Percentiles rank a stretch among this genome's conserved stretches.
These are phyloP conservation scores for Globisporangium takayamanum DNA, from an alignment of 352 stramenopile genomes.

Conservation along the genomic window DNA sequence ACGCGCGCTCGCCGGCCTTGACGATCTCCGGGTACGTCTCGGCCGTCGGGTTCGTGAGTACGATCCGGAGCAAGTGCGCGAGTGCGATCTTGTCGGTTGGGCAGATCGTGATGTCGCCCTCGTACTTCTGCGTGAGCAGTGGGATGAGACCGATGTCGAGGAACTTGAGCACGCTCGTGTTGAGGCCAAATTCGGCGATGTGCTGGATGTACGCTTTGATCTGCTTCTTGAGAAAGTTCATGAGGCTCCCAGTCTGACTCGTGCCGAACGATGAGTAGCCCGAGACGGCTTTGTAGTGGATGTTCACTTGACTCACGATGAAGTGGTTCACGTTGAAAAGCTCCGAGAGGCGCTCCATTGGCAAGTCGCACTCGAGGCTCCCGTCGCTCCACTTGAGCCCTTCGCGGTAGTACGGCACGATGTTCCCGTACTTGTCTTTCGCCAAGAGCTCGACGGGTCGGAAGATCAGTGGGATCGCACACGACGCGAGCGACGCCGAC, in stretches of 20 bases:
- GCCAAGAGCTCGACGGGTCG: constrained; percentile 92
- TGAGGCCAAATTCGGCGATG: constrained; percentile 78
- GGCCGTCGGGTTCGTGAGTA: constrained; percentile 75
- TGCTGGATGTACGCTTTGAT: constrained; percentile 90
- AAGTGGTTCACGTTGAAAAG: constrained; percentile 99
- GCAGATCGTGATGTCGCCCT: constrained; percentile 97
- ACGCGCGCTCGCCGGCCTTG: constrained; percentile 87
- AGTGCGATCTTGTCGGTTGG: constrained; percentile 89
- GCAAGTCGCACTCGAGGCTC: constrained; percentile 91
- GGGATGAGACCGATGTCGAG: constrained; percentile 78
- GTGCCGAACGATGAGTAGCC: constrained; percentile 61
- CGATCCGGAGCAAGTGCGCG: constrained; percentile 63
- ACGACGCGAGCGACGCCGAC: constrained; percentile 93
- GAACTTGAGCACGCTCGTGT: constrained; percentile 79
- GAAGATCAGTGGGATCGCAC: constrained; percentile 94
- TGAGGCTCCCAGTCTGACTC: constrained; percentile 76
- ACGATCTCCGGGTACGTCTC: constrained; percentile 65
- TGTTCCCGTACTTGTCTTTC: constrained; percentile 88
- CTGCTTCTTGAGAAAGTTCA: constrained; percentile 95
- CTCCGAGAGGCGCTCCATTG: constrained; percentile 93
- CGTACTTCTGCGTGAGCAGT: constrained; percentile 92
- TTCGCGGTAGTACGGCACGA: constrained; percentile 76
- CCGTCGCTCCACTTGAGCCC: constrained; percentile 93
- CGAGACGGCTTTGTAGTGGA: constrained; percentile 84
- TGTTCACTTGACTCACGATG: constrained; percentile 95